Conservation (phyloP, 176 grass and related monocot genomes). For the Aegilops longissima region DNA sequence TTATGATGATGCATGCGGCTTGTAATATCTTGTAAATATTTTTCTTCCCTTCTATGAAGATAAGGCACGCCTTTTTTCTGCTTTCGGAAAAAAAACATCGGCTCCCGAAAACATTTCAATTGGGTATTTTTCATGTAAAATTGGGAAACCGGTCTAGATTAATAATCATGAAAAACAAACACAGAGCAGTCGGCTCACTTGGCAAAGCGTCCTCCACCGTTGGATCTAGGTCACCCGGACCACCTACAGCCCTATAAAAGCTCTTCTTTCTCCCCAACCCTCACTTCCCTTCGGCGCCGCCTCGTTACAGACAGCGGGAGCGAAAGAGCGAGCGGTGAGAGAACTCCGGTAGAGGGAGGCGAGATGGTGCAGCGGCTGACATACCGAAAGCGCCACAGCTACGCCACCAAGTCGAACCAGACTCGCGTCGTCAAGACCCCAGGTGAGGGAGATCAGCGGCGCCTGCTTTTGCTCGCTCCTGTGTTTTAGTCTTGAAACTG, state of each 20-base stretch:
- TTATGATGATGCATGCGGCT: too few species aligned
- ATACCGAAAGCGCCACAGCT: conserved; percentile 75
- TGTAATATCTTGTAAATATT: too few species aligned
- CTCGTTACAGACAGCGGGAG: not conserved
- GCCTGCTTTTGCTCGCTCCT: not conserved
- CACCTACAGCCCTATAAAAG: conserved; percentile 18
- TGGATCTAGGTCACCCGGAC: conserved; percentile 58
- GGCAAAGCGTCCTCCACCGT: conserved; percentile 3
- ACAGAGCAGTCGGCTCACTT: conserved; percentile 10
- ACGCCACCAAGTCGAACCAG: conserved; percentile 79
- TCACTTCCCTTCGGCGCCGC: conserved; percentile 9
- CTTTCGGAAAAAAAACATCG: too few species aligned
- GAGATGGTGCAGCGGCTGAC: conserved; percentile 86
- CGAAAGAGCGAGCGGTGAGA: not conserved
- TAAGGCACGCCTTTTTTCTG: too few species aligned
- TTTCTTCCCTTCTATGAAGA: too few species aligned
- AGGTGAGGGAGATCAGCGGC: conserved; percentile 18
- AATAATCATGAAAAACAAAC: not conserved
- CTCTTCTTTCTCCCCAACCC: not conserved
- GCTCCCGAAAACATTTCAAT: too few species aligned
- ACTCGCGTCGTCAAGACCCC: conserved; percentile 81
- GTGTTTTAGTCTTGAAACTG: not conserved
- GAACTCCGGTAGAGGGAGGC: conserved; percentile 20
- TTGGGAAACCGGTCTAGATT: too few species aligned
- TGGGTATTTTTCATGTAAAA: too few species aligned